Base-by-base conservation (phyloP, 2,329 filamentous ascomycete genomes). In the Xylariales sp. region DNA sequence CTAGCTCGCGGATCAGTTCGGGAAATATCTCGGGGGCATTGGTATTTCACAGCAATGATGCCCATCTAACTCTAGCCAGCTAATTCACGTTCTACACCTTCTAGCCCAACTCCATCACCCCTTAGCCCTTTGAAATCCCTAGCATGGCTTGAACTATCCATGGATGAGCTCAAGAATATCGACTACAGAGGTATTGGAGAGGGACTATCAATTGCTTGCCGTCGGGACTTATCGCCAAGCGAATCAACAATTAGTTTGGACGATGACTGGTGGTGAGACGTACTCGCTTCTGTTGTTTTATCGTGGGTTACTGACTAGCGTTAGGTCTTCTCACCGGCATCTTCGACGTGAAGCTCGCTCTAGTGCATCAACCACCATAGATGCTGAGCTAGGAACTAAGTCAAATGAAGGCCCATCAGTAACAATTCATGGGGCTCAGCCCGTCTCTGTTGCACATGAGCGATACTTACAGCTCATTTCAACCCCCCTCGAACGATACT, bases 121-220 rank as follows among this genome's bases (percentile, higher is more conserved):
- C n/a, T 16, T 4, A 43, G 10, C 36, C 10, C 23, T 18, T 61
- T 16, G n/a, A n/a, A 23, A 4, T 18, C 23, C 16, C 6, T 55
- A 5, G 9, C 23, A 16, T 41, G 14, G 10, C 14, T 16, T 6
- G 59, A 46, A 23, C 23, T 12, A 70, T 66, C 28, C 10, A 75
- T 74, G 70, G 69, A 65, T 5, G 65, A 67, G 39, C 59, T 60
- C 18, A 63, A 70, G 34, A 68, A 72, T 23, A 70, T 74, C 23
- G 71, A 75, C 30, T 75, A 71, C 18, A 69, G 61, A 55, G 73
- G 74, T 9, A 68, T 74, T 60, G 73, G 73, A n/a, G 73, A 62
- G 23, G 72, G 68, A 9, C 56, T 70, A 8, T 34, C 61, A 32
- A 66, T 72, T 34, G 28, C 23, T 23, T 50, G 67, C 28, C 61